Evolutionary conservation across 441 rosid species (phyloP), one percentile per base, ranked within the genome.

Genomic region (Populus tomentosa): DNA sequence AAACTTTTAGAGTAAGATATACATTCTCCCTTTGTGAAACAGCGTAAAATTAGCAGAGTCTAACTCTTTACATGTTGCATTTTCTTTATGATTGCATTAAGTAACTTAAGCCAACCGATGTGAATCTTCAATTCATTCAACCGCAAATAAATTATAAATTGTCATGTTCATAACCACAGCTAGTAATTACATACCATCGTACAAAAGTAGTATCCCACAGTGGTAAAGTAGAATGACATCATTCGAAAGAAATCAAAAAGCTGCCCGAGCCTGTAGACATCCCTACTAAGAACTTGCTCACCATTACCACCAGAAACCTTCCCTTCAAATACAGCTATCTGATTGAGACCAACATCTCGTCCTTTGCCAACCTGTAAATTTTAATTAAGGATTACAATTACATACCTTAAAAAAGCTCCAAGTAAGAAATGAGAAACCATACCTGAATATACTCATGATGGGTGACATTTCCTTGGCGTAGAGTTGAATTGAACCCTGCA

Each of bases 401-500:
- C 33, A n/a, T 72, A 78, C 36, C 66, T 53, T 30, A 40, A 66
- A 69, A 23, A 46, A 62, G 71, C 61, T 77, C 13, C 11, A 73
- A 61, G 76, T 42, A 66, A 14, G 59, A 70, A 70, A 56, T 38
- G n/a, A 72, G 82, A 56, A 70, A 46, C 50, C 77, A 56, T 76
- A 94, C 99, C 91, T 97, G 99, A 82, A 97, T 93, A 85, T 97
- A 97, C 85, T 97, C 99, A 75, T 97, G 99, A 86, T 97, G 99
- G 75, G 99, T 97, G 80, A 97, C 70, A 89, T 97, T 97, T 78
- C 99, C 99, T 83, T 94, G 98, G 69, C 99, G 98, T 80, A 97
- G 86, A 71, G 97, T 97, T 69, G 99, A 91, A 88, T 94, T 97
- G 80, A 97, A 97, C 71, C 99, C 99, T 97, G 88, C 75, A 85